Conservation (phyloP, 2,329 filamentous ascomycete genomes). For the Hymenoscyphus scutula region DNA sequence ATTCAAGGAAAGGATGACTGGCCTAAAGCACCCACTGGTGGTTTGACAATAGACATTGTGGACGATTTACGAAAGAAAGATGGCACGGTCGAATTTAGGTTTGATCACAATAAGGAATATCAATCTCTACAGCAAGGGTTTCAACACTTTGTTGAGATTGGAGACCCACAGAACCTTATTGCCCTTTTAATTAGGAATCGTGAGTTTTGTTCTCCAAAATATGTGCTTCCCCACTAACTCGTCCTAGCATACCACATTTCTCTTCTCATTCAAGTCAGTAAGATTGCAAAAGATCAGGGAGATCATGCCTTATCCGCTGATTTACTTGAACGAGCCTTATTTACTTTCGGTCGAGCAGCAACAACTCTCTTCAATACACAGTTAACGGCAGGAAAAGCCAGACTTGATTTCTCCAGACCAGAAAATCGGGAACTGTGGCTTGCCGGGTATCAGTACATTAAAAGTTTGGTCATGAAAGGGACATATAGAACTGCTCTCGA, state of each 20-base stretch:
- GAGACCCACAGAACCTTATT: slow-evolving; percentile 79
- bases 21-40: slow-evolving; percentile 69
- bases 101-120: slow-evolving; percentile 73
- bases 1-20: slow-evolving; percentile 71
- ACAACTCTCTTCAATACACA: slow-evolving; percentile 78
- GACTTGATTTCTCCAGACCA: slow-evolving; percentile 74
- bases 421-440: slow-evolving; percentile 95
- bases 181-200: slow-evolving; percentile 67
- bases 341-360: slow-evolving; percentile 86
- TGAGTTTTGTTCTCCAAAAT: slow-evolving; percentile 32
- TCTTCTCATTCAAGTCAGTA: slow-evolving; percentile 88
- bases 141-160: slow-evolving; percentile 75
- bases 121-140: slow-evolving; percentile 74
- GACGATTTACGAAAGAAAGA: slow-evolving; percentile 42
- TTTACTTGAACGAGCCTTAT: slow-evolving; percentile 84
- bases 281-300: slow-evolving; percentile 86
- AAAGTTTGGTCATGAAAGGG: slow-evolving; percentile 82
- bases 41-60: slow-evolving; percentile 74
- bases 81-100: slow-evolving; percentile 71
- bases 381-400: slow-evolving; percentile 73
- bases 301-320: slow-evolving; percentile 85
- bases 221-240: slow-evolving; percentile 24
- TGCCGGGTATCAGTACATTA: slow-evolving; percentile 83
- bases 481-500: slow-evolving; percentile 91
- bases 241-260: slow-evolving; percentile 79